A percentile compares a stretch with the other conserved stretches of the same genome.
Evolutionary conservation across 345 rosid genomes (phyloP).

Genomic region (Litchi chinensis): DNA sequence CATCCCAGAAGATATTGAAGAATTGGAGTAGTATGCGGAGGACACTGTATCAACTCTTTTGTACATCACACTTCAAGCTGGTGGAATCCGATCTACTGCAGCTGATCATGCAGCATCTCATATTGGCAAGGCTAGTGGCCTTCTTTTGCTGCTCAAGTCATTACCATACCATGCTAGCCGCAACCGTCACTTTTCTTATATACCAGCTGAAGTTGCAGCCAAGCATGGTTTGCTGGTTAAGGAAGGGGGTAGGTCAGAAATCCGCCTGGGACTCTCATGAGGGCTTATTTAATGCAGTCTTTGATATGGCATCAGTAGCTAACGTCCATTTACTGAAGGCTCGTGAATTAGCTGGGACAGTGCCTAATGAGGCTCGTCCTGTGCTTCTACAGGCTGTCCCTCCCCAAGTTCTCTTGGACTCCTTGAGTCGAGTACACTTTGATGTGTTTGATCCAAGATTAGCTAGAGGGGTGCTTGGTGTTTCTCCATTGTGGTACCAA

Average conservation of each 20-base stretch:
- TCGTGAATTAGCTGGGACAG: constrained; percentile 61
- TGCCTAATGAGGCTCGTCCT: constrained; percentile 72
- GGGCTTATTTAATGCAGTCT: constrained; percentile 63
- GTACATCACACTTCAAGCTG: constrained; percentile 84
- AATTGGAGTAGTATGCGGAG: constrained; percentile 85
- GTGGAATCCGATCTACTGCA: constrained; percentile 72
- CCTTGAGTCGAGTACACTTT: constrained; percentile 63
- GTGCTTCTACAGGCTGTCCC: constrained; percentile 82
- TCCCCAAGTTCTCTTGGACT: constrained; percentile 68
- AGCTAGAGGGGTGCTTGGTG: constrained; percentile 72
- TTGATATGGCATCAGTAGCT: constrained; percentile 89
- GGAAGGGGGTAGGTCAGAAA: constrained; percentile 61
- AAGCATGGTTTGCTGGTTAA: constrained; percentile 71
- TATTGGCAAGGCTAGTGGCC: constrained; percentile 91
- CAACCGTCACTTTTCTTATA: constrained; percentile 67
- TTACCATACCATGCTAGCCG: constrained; percentile 80
- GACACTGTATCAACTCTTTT: constrained; percentile 78
- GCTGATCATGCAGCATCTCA: constrained; percentile 95
- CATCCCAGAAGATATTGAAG: constrained; percentile 67
- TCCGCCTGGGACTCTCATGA: constrained; percentile 65
- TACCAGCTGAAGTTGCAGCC: constrained; percentile 67
- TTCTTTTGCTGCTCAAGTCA: constrained; percentile 73
- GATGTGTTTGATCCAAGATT: constrained; percentile 86
- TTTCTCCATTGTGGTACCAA: constrained; percentile 78
- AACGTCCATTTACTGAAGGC: constrained; percentile 82